phyloP scores from a whole-genome alignment of 352 stramenopile genomes.

The Globisporangium radiosum region DNA sequence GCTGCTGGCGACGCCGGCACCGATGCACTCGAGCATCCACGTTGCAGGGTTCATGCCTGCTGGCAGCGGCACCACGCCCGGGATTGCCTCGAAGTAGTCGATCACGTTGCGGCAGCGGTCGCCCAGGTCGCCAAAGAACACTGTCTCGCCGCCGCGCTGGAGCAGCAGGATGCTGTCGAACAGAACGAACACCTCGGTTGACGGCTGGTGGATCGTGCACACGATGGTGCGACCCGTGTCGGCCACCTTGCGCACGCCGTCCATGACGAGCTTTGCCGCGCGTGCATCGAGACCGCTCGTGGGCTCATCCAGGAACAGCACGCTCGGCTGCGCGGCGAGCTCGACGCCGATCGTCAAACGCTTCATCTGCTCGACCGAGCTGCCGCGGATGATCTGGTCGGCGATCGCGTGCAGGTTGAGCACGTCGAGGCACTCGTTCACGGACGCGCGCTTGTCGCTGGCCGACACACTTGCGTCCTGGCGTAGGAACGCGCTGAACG shows the following conservation, averaged over 20 bases:
- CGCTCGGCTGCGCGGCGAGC: slow-evolving; percentile 69
- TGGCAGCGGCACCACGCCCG: no score
- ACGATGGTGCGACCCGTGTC: slow-evolving; percentile 67
- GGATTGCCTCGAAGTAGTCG: no score
- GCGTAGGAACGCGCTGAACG: slow-evolving; percentile 73
- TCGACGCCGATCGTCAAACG: slow-evolving; percentile 43
- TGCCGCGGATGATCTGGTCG: slow-evolving; percentile 27
- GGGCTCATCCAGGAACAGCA: slow-evolving; percentile 81
- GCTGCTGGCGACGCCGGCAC: slow-evolving; percentile 18
- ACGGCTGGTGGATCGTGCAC: slow-evolving; percentile 90
- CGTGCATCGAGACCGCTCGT: slow-evolving; percentile 82
- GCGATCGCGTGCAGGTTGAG: slow-evolving; percentile 21
- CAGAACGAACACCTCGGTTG: slow-evolving; percentile 38
- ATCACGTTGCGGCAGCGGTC: no score
- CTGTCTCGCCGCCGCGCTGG: no score
- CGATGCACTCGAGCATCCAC: slow-evolving; percentile 20
- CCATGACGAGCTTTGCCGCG: slow-evolving; percentile 77
- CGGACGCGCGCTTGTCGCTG: slow-evolving; percentile 18
- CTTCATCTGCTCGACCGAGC: slow-evolving; percentile 43
- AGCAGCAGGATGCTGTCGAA: no score
- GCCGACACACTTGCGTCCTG: slow-evolving; percentile 13
- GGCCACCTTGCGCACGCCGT: slow-evolving; percentile 81
- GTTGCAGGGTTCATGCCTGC: slow-evolving; percentile 13
- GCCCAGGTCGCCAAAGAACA: no score
- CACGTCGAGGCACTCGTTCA: slow-evolving; percentile 21